Conservation (phyloP, 805 yeast genomes). For the Kazachstania bromeliacearum region DNA sequence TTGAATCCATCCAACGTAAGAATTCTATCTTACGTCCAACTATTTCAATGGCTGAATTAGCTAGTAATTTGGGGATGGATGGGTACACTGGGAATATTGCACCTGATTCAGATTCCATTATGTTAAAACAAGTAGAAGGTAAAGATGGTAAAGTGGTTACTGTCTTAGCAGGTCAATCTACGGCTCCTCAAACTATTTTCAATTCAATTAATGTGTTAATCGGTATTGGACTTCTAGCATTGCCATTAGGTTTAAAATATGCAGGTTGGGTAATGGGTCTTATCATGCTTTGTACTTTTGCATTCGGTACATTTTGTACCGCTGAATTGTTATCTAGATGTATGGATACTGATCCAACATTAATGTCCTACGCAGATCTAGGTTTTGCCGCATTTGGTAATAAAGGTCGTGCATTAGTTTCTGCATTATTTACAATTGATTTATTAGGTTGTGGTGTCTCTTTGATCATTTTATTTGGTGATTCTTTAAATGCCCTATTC, state of each 20-base stretch:
- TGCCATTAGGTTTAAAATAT: conserved; percentile 58
- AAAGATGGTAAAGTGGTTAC: conserved; percentile 61
- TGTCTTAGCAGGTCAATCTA: conserved; percentile 72
- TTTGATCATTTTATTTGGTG: conserved; percentile 72
- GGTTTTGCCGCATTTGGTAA: conserved; percentile 82
- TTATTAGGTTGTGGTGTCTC: conserved; percentile 76
- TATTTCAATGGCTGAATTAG: conserved; percentile 37
- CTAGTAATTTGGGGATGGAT: conserved; percentile 33
- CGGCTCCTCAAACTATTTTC: conserved; percentile 67
- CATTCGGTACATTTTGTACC: conserved; percentile 62
- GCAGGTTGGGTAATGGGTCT: conserved; percentile 68
- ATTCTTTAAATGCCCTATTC: conserved; percentile 63
- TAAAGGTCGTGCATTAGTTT: conserved; percentile 62
- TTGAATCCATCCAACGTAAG: not conserved
- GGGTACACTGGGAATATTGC: conserved; percentile 20
- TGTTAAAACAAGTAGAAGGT: conserved; percentile 56
- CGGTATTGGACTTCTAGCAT: conserved; percentile 66
- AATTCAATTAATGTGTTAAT: conserved; percentile 69
- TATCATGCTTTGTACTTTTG: conserved; percentile 49
- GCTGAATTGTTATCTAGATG: conserved; percentile 67
- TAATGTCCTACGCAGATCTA: conserved; percentile 81
- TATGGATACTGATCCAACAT: conserved; percentile 68
- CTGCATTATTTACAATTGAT: conserved; percentile 66
- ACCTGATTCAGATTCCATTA: conserved; percentile 42
- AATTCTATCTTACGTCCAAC: conserved; percentile 29